phyloP scores from a whole-genome alignment of 1,284 basidiomycete species.

The Gymnopus androsaceus region DNA sequence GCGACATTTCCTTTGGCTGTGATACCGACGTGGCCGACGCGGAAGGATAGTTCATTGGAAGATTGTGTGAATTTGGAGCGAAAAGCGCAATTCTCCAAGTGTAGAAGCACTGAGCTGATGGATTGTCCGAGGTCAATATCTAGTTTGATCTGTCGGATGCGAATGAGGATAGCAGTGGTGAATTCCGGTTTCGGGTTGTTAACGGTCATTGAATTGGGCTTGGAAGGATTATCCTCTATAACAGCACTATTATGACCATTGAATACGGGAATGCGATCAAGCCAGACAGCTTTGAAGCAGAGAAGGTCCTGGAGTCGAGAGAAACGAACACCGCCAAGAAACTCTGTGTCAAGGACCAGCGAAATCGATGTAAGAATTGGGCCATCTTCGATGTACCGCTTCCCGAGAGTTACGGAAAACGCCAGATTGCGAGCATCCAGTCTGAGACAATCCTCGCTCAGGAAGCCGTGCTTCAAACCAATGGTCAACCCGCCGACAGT shows the following conservation, averaged over 20 bases:
- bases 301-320: conserved; percentile 83
- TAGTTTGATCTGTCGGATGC: conserved; percentile 70
- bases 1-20: conserved; percentile 75
- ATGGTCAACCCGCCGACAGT: conserved; percentile 78
- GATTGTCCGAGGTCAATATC: conserved; percentile 80
- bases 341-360: conserved; percentile 73
- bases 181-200: conserved; percentile 45
- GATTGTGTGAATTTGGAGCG: conserved; percentile 62
- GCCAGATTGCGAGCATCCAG: conserved; percentile 75
- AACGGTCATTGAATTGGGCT: conserved; percentile 26
- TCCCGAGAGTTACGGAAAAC: conserved; percentile 70
- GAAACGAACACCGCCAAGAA: conserved; percentile 73
- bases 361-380: conserved; percentile 61
- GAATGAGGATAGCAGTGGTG: conserved; percentile 63
- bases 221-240: conserved; percentile 17
- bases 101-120: conserved; percentile 65
- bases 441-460: conserved; percentile 77
- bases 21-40: conserved; percentile 64
- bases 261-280: conserved; percentile 80
- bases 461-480: conserved; percentile 79
- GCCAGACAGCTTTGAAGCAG: conserved; percentile 89
- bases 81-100: conserved; percentile 61
- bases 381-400: conserved; percentile 41
- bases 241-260: conserved; percentile 39
- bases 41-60: conserved; percentile 63